phyloP scores from a whole-genome alignment of 345 rosid genomes.

The Gossypium mustelinum region DNA sequence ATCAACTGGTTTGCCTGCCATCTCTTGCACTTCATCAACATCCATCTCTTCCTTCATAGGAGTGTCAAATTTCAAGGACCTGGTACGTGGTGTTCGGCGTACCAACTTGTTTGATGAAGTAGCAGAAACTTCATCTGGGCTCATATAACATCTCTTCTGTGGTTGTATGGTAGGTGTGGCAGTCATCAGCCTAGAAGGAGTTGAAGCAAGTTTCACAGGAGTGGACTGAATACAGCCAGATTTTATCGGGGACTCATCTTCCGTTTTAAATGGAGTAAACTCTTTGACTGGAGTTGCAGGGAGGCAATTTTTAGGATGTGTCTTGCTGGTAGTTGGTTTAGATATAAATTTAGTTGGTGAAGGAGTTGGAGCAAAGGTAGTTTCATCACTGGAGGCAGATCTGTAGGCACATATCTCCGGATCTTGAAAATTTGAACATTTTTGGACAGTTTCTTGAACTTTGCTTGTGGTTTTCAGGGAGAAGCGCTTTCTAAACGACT shows the following conservation, averaged over 20 bases:
- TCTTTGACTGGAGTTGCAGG: conserved; percentile 44
- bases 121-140: conserved; percentile 47
- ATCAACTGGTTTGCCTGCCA: conserved; percentile 16
- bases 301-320: not conserved
- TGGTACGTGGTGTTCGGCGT: conserved; percentile 53
- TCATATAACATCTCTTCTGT: conserved; percentile 48
- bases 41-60: conserved; percentile 26
- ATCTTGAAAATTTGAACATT: conserved; percentile 12
- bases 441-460: not conserved
- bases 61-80: conserved; percentile 61
- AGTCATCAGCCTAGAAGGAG: conserved; percentile 49
- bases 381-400: conserved; percentile 22
- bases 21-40: conserved; percentile 26
- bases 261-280: conserved; percentile 4
- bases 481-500: conserved; percentile 39
- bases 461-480: conserved; percentile 25
- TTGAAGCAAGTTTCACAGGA: conserved; percentile 58
- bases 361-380: conserved; percentile 14
- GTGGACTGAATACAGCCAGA: conserved; percentile 35
- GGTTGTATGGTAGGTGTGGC: conserved; percentile 36
- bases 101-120: conserved; percentile 44
- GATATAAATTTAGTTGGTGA: conserved; percentile 29
- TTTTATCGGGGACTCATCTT: conserved; percentile 24
- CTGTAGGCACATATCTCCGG: conserved; percentile 8
- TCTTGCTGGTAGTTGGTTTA: conserved; percentile 6